Percentiles rank a stretch among this genome's conserved stretches.
Conservation (phyloP, 768 basidiomycete species). For the Albatrellus ellisii region DNA sequence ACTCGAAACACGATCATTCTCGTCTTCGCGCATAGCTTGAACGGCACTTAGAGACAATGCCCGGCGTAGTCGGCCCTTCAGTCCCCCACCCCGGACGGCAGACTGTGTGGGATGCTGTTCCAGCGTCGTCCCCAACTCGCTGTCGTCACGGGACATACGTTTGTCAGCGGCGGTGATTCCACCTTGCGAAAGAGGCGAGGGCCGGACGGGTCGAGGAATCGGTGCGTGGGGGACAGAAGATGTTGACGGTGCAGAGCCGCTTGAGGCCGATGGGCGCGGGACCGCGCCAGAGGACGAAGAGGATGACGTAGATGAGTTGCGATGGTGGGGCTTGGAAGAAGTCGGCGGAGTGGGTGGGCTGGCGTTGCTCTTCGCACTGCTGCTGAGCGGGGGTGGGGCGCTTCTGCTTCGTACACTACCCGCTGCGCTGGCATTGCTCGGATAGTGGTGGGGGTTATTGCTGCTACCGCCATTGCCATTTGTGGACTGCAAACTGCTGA, state of each 20-base stretch:
- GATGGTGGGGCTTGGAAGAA: conserved; percentile 26
- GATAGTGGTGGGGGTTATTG: conserved; percentile 16
- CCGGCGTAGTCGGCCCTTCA: conserved; percentile 67
- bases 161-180: conserved; percentile 51
- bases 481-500: conserved; percentile 51
- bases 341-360: conserved; percentile 10
- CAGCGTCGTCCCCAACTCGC: conserved; percentile 32
- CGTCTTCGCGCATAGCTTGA: conserved; percentile 44
- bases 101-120: conserved; percentile 21
- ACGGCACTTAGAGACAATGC: conserved; percentile 55
- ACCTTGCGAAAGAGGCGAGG: conserved; percentile 62
- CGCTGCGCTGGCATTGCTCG: conserved; percentile 10
- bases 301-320: conserved; percentile 33
- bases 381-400: conserved; percentile 10
- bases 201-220: conserved; percentile 22
- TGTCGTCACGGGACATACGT: conserved; percentile 69
- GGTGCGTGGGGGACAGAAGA: conserved; percentile 19
- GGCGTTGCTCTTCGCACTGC: conserved; percentile 1
- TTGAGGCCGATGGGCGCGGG: conserved; percentile 16
- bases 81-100: conserved; percentile 45
- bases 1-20: conserved; percentile 26
- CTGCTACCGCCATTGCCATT: conserved; percentile 21
- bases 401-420: conserved; percentile 13
- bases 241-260: conserved; percentile 23
- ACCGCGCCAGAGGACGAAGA: conserved; percentile 27